Evolutionary conservation across 2,329 filamentous ascomycete species (phyloP).

Genomic region (Fusarium subglutinans): DNA sequence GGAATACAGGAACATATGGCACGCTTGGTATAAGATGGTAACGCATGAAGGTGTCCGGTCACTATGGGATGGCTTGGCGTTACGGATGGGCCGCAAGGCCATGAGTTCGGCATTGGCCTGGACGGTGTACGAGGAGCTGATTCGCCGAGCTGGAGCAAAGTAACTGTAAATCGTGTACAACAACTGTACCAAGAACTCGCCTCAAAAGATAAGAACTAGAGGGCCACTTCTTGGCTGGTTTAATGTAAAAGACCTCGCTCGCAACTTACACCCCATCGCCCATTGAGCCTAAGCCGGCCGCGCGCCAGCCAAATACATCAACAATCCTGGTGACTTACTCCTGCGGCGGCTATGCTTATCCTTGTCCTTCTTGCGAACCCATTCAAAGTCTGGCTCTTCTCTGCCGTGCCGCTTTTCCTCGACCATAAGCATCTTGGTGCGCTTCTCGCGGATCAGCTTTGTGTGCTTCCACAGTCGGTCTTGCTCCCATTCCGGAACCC

Average conservation of each 20-base stretch:
- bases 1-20: constrained; percentile 83
- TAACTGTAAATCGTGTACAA: constrained; percentile 32
- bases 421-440: constrained; percentile 57
- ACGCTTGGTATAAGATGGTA: constrained; percentile 81
- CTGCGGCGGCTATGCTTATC: constrained; percentile 60
- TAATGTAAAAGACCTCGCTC: constrained; percentile 6
- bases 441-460: constrained; percentile 67
- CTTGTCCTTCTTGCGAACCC: constrained; percentile 67
- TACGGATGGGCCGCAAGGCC: constrained; percentile 91
- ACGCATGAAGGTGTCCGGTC: constrained; percentile 81
- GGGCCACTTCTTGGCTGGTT: constrained; percentile 4
- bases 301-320: constrained; percentile 67
- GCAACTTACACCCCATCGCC: not conserved
- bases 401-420: constrained; percentile 56
- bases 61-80: constrained; percentile 84
- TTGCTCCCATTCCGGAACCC: constrained; percentile 76
- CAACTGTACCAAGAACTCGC: constrained; percentile 37
- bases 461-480: constrained; percentile 79
- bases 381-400: constrained; percentile 61
- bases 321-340: constrained; percentile 64
- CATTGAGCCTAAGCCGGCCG: constrained; percentile 49
- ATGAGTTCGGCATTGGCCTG: constrained; percentile 94
- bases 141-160: constrained; percentile 63
- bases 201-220: constrained; percentile 24
- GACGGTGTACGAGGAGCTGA: constrained; percentile 95